Base-by-base conservation (phyloP, 495 filamentous ascomycete species). In the Amorphotheca resinae region DNA sequence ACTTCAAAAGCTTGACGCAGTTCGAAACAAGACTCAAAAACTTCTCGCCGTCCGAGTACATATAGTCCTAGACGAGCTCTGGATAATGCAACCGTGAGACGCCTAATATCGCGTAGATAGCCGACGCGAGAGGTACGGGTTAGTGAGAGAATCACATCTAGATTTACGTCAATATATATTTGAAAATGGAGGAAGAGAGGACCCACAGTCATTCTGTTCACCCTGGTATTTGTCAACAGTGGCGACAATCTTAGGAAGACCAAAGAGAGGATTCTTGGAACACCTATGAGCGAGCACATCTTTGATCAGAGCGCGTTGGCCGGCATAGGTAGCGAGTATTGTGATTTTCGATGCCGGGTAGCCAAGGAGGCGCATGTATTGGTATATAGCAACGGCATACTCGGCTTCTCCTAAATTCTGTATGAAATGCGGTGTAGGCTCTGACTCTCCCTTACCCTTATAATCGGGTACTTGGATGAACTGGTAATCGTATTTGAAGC, bases 201-300 rank as follows among this genome's bases (percentile, higher is more conserved):
- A 74, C 84, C 74, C 65, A 93, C 87, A 96, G 55, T 95, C 91
- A 63, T 96, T 99, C 65, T 99, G 91, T 69, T 96, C 93, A 50
- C 91, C 91, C 66, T 99, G 91, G 53, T 95, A 99, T 60, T 93
- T 93, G 62, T 99, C 91, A 42, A 99, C 93, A 14, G 93, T 96
- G 1, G 82, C 84, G 20, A 99, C 86, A 35, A 83, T 79, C 59
- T 80, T 82, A 30, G 91, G 91, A 64, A 95, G 63, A 9, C 93
- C 88, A 63, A 99, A 99, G 21, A 99, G 63, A 2, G 76, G 62
- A 49, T 83, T 93, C 54, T 76, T 82, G 8, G 73, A 74, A 54
- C 91, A 98, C 22, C 91, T 72, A 55, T 94, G 83, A n/a, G 59
- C 67, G 37, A 99, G 58, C 5, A 96, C 85, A 65, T 99, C 91